Evolutionary conservation across 768 basidiomycete species (phyloP), one percentile per base, ranked within the genome.

Genomic region (Lactarius vividus): DNA sequence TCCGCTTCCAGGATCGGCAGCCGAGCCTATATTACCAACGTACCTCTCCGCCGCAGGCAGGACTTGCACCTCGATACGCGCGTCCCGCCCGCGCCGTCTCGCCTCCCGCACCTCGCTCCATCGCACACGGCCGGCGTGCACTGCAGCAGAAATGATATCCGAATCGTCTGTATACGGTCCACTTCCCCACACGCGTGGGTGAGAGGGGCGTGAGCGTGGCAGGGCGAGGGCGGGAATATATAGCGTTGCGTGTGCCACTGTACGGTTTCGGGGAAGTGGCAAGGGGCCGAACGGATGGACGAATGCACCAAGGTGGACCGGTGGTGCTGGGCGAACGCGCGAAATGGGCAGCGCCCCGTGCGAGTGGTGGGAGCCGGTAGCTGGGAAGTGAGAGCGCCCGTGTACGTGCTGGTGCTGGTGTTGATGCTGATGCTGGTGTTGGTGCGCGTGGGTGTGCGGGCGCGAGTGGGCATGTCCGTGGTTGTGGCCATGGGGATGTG

Each of bases 101-200:
- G 82, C 82, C 31, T 73, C 72, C 40, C 73, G 60, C 44, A 80
- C 73, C n/a, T 72, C 75, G 60, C 76, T 79, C 82, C 82, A 83
- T 18, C 77, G 75, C 39, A 82, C 72, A 57, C 78, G 73, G 8
- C 89, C 89, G 0, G 88, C 80, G 69, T 91, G 89, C 55, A 91
- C 75, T 2, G 87, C 88, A 62, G 87, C 88, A 46, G 87, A 72
- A 71, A 89, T 84, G 59, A 90, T 72, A 70, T 90, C 87, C 10
- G 88, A 89, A 75, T 91, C 89, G 75, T 91, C 89, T 0, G 89
- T 91, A 76, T 91, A 91, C 40, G 62, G 61, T 0, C 58, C 88
- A 26, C 87, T 88, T 59, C 89, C 89, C 89, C 89, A 91, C 23
- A 91, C 79, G n/a, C 81, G 81, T 16, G 84, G 85, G 33, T 75